These are phyloP conservation scores for Cadophora malorum DNA, from an alignment of 2,329 filamentous ascomycete genomes.

Conservation along the genomic window DNA sequence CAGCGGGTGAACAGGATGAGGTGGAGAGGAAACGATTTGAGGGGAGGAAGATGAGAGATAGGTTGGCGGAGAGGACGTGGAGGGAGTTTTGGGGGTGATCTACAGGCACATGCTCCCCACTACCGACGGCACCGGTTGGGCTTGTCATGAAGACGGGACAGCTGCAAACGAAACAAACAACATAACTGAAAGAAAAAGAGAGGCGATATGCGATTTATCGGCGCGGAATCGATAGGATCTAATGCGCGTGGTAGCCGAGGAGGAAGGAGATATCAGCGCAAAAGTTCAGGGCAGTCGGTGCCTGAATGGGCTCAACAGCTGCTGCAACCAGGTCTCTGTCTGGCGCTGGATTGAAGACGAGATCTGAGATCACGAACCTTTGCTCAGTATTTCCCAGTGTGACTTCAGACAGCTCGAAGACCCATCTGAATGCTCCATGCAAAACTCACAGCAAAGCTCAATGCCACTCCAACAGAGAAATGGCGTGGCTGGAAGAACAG, in stretches of 20 bases:
- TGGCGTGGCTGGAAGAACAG: background rate
- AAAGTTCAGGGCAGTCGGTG: conserved; percentile 51
- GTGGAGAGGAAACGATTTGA: conserved; percentile 30
- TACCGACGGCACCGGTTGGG: too few species aligned
- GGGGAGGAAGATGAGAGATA: conserved; percentile 21
- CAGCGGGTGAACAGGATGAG: conserved; percentile 25
- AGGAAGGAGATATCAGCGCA: conserved; percentile 29
- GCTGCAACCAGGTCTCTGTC: conserved; percentile 63
- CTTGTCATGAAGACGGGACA: background rate
- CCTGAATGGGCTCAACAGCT: conserved; percentile 61
- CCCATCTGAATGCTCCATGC: background rate
- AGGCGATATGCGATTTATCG: background rate
- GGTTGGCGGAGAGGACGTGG: conserved; percentile 29
- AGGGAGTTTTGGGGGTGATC: conserved; percentile 33
- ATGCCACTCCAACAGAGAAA: background rate
- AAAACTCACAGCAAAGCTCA: background rate
- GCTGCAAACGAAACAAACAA: background rate
- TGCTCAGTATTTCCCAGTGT: conserved; percentile 7
- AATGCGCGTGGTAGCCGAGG: background rate
- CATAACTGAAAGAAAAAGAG: background rate
- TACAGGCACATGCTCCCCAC: background rate
- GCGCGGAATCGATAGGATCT: background rate
- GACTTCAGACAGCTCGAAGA: background rate
- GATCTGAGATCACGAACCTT: conserved; percentile 59
- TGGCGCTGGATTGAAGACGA: conserved; percentile 63